A percentile compares a stretch with the other conserved stretches of the same genome.
These are phyloP conservation scores for Phlyctochytrium bullatum DNA, from an alignment of 192 early-diverging fungal genomes.

Conservation along the genomic window DNA sequence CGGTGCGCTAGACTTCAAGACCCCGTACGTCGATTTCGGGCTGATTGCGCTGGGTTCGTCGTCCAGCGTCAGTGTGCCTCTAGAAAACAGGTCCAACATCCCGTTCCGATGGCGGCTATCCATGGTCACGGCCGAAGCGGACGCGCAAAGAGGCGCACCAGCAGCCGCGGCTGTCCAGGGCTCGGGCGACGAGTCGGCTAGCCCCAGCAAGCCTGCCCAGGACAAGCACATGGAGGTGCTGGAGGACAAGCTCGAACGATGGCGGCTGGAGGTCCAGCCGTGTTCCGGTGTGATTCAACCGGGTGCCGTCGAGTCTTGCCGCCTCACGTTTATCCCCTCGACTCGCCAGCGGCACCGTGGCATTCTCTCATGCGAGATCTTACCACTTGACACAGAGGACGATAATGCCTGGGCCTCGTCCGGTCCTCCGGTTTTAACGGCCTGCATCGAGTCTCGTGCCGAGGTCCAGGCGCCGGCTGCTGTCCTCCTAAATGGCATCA, in stretches of 20 bases:
- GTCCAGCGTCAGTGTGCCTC: constrained; percentile 25
- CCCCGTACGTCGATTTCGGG: constrained; percentile 43
- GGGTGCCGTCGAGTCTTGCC: constrained; percentile 13
- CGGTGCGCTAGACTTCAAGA: constrained; percentile 28
- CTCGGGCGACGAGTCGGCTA: no score
- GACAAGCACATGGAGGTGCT: no score
- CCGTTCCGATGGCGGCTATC: constrained; percentile 23
- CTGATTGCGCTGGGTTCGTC: constrained; percentile 38
- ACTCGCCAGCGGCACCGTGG: constrained; percentile 38
- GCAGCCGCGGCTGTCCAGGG: no score
- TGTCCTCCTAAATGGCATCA: constrained; percentile 23
- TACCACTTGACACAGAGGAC: constrained; percentile 2
- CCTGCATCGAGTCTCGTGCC: constrained; percentile 30
- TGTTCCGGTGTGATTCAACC: constrained; percentile 29
- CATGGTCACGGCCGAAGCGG: background rate
- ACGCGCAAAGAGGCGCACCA: background rate
- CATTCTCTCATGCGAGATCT: constrained; percentile 30
- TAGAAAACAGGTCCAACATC: constrained; percentile 32
- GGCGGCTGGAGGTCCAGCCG: constrained; percentile 29
- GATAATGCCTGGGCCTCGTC: no score
- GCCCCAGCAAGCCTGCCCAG: background rate
- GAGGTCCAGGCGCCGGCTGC: constrained; percentile 36
- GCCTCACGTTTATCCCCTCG: constrained; percentile 34
- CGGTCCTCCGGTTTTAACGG: no score
- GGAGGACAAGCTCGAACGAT: constrained; percentile 10